Conservation (phyloP, 192 early-diverging fungal genomes). For the Umbelopsis sp. region DNA sequence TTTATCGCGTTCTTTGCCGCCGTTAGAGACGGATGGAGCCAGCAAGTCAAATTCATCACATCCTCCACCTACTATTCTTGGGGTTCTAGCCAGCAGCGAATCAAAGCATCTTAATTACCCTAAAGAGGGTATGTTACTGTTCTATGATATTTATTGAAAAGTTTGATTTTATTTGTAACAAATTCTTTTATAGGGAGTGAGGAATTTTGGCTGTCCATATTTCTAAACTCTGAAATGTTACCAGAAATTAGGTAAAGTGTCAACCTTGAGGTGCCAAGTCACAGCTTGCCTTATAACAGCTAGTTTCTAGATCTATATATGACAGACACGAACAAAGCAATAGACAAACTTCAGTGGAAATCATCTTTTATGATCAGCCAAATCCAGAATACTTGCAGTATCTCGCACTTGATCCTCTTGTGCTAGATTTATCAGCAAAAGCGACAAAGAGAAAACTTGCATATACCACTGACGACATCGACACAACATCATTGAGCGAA, state of each 20-base stretch:
- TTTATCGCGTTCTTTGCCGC: slow-evolving; percentile 22
- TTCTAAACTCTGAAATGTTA: background rate
- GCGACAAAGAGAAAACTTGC: slow-evolving; percentile 5
- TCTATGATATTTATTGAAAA: background rate
- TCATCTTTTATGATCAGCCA: slow-evolving; percentile 60
- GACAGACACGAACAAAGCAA: slow-evolving; percentile 12
- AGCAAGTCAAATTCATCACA: slow-evolving; percentile 14
- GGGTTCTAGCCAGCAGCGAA: background rate
- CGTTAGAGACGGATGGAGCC: slow-evolving; percentile 4
- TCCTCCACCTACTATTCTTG: background rate
- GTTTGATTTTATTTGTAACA: background rate
- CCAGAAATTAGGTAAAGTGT: background rate
- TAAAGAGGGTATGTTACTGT: background rate
- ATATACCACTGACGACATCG: background rate
- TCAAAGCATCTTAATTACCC: background rate
- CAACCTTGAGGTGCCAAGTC: background rate
- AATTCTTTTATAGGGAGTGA: background rate
- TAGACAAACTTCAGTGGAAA: slow-evolving; percentile 33
- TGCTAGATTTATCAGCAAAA: slow-evolving; percentile 60
- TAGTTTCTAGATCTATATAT: background rate
- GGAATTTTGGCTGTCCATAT: background rate
- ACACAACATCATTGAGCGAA: background rate
- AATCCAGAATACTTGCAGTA: slow-evolving; percentile 65
- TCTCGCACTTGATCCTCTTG: slow-evolving; percentile 64
- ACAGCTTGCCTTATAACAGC: background rate